Percentiles rank a stretch among this genome's conserved stretches.
phyloP scores from a whole-genome alignment of 345 rosid species.

The Hirschfeldia incana region DNA sequence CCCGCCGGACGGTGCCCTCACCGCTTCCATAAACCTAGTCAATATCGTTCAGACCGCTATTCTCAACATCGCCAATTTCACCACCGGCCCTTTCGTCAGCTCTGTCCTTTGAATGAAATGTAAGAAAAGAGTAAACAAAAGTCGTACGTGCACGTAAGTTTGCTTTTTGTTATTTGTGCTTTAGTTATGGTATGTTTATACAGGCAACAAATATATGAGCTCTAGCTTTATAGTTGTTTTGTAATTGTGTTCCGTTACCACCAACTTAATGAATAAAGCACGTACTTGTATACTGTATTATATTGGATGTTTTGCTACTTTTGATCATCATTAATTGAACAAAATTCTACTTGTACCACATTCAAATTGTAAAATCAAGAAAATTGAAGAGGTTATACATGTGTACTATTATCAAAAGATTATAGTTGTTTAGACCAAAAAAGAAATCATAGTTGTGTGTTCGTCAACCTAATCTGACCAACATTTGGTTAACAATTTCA shows the following conservation, averaged over 20 bases:
- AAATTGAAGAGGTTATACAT: background rate
- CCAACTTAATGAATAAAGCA: background rate
- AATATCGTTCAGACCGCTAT: conserved; percentile 10
- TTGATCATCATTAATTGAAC: background rate
- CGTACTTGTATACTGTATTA: background rate
- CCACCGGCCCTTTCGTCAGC: background rate
- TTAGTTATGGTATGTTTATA: background rate
- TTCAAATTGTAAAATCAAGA: background rate
- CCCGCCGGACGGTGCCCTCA: conserved; percentile 28
- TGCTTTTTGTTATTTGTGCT: background rate
- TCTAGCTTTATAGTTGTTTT: background rate
- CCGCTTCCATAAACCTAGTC: conserved; percentile 20
- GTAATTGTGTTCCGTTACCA: background rate
- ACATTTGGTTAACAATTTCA: background rate
- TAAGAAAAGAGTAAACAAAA: background rate
- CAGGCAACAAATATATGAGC: background rate
- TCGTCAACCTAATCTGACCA: background rate
- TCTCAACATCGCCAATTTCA: conserved; percentile 22
- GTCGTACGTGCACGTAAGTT: conserved; percentile 5
- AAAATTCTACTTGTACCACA: background rate
- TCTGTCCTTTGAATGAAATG: conserved; percentile 12
- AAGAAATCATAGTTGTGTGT: background rate
- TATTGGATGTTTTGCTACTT: background rate
- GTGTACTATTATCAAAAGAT: background rate
- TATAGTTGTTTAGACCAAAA: background rate